Conservation (phyloP, 2,329 filamentous ascomycete species). For the Tolypocladium sp. region DNA sequence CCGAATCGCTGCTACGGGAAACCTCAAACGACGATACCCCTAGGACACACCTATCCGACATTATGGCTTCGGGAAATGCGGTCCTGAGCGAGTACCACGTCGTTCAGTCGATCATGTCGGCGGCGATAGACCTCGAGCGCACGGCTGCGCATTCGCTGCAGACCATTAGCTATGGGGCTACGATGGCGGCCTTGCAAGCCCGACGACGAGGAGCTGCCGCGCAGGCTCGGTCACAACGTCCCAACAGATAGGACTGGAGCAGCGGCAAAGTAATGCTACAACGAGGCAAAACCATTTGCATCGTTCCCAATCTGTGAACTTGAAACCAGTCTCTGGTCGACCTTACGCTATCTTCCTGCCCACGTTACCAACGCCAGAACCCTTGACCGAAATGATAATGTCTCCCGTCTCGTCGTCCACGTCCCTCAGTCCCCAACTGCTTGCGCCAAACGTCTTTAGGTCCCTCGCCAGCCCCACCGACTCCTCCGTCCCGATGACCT, state of each 20-base stretch:
- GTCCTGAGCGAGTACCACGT: constrained; percentile 45
- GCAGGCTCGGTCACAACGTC: constrained; percentile 7
- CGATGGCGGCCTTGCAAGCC: constrained; percentile 42
- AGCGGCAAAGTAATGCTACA: not conserved
- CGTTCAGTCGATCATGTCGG: constrained; percentile 36
- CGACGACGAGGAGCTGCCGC: constrained; percentile 26
- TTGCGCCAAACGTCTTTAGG: constrained; percentile 78
- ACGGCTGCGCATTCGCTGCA: constrained; percentile 43
- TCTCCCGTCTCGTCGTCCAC: constrained; percentile 59
- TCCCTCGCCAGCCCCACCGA: constrained; percentile 76
- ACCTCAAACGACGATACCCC: constrained; percentile 17
- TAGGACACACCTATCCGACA: constrained; percentile 32
- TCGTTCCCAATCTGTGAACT: not conserved
- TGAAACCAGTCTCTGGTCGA: not conserved
- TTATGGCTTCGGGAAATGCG: constrained; percentile 46
- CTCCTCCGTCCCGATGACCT: constrained; percentile 74
- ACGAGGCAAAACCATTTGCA: not conserved
- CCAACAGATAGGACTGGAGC: constrained; percentile 8
- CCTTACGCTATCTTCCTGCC: constrained; percentile 71
- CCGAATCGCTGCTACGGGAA: constrained; percentile 16
- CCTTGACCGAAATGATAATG: constrained; percentile 84
- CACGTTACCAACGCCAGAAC: constrained; percentile 87
- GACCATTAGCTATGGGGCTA: constrained; percentile 45
- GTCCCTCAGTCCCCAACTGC: constrained; percentile 82
- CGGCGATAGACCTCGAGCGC: constrained; percentile 35